Conservation (phyloP, 768 basidiomycete species). For the Boletus barrowsii region DNA sequence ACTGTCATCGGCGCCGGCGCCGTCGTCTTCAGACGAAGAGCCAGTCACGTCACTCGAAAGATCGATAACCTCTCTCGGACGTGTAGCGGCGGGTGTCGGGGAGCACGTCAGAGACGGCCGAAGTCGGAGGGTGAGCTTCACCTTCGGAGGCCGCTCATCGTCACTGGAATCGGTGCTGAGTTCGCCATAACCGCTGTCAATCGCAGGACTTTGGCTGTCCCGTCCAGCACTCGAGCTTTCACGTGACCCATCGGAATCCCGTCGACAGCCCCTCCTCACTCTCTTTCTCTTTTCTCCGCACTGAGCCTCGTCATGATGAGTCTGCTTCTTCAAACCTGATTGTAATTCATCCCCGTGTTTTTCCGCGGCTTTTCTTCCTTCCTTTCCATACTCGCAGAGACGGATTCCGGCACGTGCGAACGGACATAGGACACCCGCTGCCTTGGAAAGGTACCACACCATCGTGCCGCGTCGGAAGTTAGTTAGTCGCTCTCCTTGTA, state of each 20-base stretch:
- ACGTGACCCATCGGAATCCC: conserved; percentile 15
- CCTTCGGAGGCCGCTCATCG: conserved; percentile 49
- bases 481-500: conserved; percentile 44
- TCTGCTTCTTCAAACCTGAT: conserved; percentile 46
- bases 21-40: conserved; percentile 40
- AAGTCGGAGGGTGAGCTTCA: conserved; percentile 68
- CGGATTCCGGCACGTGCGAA: conserved; percentile 72
- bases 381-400: conserved; percentile 62
- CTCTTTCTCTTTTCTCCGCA: conserved; percentile 49
- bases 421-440: conserved; percentile 72
- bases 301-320: conserved; percentile 30
- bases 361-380: conserved; percentile 36
- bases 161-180: conserved; percentile 27
- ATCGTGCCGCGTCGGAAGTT: conserved; percentile 77
- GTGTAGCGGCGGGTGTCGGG: conserved; percentile 8
- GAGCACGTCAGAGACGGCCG: conserved; percentile 36
- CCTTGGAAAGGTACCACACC: conserved; percentile 78
- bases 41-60: conserved; percentile 36
- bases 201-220: conserved; percentile 20
- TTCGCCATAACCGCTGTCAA: conserved; percentile 29
- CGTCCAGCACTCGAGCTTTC: conserved; percentile 9
- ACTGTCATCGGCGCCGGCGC: conserved; percentile 18
- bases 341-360: conserved; percentile 25
- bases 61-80: conserved; percentile 36
- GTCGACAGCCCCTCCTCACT: conserved; percentile 32